Percentiles rank a stretch among this genome's conserved stretches.
Evolutionary conservation across 371 early-diverging fungal species (phyloP).

Genomic region (Mucor sp.): DNA sequence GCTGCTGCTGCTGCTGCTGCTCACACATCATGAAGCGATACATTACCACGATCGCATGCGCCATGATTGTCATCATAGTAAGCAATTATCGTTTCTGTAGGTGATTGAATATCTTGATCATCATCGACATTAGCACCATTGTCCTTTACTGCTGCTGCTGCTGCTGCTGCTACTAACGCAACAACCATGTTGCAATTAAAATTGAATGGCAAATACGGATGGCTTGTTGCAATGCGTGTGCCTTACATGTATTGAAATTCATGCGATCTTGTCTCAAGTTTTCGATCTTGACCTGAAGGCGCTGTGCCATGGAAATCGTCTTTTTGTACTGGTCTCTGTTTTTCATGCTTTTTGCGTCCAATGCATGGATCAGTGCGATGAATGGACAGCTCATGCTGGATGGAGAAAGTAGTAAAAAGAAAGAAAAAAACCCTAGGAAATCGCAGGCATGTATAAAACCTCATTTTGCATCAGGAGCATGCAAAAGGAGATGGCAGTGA

Average conservation of each 20-base stretch:
- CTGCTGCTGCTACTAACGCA: not conserved
- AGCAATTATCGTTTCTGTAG: conserved; percentile 12
- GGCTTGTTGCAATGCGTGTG: not conserved
- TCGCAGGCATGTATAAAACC: no score
- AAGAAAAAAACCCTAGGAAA: conserved; percentile 1
- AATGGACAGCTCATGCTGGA: not conserved
- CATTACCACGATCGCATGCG: conserved; percentile 8
- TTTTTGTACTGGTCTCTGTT: conserved; percentile 7
- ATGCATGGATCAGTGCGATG: not conserved
- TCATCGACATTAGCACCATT: not conserved
- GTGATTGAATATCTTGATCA: not conserved
- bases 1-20: no score
- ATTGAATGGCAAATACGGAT: not conserved
- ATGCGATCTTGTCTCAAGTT: not conserved
- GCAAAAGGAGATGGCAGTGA: not conserved
- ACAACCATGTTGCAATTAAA: not conserved
- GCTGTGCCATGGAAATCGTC: not conserved
- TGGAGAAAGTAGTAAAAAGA: not conserved
- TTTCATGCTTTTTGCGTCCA: conserved; percentile 1
- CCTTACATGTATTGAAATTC: not conserved
- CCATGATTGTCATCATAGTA: not conserved
- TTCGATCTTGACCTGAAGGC: not conserved
- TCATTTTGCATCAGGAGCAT: not conserved
- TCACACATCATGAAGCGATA: not conserved
- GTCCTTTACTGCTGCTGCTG: not conserved